A percentile compares a stretch with the other conserved stretches of the same genome.
Evolutionary conservation across 2,329 filamentous ascomycete genomes (phyloP).

Genomic region (Colletotrichum filicis): DNA sequence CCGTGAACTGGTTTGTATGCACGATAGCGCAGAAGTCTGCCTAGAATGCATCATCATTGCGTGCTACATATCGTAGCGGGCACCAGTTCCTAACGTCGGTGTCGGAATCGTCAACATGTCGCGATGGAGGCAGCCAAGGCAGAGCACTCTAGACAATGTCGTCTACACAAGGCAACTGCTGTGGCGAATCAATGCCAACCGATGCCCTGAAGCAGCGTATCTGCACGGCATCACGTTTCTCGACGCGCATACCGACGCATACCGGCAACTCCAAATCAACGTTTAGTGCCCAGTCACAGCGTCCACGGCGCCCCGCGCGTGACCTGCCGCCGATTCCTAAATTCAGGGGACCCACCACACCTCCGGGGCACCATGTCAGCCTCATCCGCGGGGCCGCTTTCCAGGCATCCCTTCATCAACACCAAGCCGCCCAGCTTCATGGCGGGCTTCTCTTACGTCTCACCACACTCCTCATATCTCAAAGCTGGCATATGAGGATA

Average conservation of each 20-base stretch:
- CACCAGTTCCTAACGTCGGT: neutral
- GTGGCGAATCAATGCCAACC: neutral
- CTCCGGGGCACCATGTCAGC: slow-evolving; percentile 13
- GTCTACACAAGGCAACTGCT: neutral
- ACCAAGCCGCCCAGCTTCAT: neutral
- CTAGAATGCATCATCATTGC: neutral
- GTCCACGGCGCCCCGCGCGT: slow-evolving; percentile 11
- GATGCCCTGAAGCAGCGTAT: neutral
- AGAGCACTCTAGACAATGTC: neutral
- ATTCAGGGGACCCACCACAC: slow-evolving; percentile 23
- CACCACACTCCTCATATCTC: neutral
- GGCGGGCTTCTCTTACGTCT: neutral
- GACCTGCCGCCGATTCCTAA: slow-evolving; percentile 33
- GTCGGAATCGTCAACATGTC: neutral
- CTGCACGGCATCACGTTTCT: slow-evolving; percentile 15
- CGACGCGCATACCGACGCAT: slow-evolving; percentile 32
- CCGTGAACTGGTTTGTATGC: neutral
- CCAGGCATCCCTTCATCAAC: slow-evolving; percentile 21
- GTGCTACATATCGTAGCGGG: neutral
- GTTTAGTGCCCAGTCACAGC: slow-evolving; percentile 4
- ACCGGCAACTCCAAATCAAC: neutral
- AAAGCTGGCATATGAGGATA: neutral
- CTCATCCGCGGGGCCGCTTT: slow-evolving; percentile 13
- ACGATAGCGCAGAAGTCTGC: neutral
- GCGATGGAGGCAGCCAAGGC: neutral